phyloP scores from a whole-genome alignment of 2,329 filamentous ascomycete genomes.

The Tothia fuscella region DNA sequence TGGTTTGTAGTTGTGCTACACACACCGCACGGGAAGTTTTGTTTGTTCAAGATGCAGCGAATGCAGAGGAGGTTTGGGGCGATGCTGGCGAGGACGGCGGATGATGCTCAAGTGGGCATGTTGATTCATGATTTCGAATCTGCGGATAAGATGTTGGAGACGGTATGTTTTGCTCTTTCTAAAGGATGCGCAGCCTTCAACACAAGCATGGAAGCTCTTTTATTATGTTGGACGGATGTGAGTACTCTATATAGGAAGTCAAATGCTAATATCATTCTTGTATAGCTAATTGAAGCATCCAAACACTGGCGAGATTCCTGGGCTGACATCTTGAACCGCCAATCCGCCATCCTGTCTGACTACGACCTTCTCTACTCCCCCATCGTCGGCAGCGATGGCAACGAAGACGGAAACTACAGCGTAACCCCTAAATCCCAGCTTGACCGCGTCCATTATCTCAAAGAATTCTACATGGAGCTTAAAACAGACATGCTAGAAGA shows the following conservation, averaged over 20 bases:
- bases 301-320: conserved; percentile 70
- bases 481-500: conserved; percentile 61
- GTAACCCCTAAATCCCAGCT: conserved; percentile 53
- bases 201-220: too few relatives aligned
- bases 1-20: too few relatives aligned
- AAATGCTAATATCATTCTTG: not conserved
- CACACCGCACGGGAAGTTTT: too few relatives aligned
- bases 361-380: conserved; percentile 67
- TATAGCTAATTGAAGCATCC: conserved; percentile 61
- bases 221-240: not conserved
- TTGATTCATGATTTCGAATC: conserved; percentile 72
- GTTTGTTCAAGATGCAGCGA: conserved; percentile 53
- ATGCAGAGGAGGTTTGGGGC: conserved; percentile 65
- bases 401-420: conserved; percentile 41
- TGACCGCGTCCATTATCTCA: conserved; percentile 51
- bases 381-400: conserved; percentile 54
- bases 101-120: conserved; percentile 64
- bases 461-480: conserved; percentile 57
- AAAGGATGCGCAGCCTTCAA: not conserved
- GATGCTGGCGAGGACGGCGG: conserved; percentile 57
- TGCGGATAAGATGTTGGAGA: conserved; percentile 60
- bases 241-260: not conserved
- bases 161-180: conserved; percentile 37
- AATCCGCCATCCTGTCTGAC: conserved; percentile 53
- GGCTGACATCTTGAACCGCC: conserved; percentile 57